Evolutionary conservation across 1,139 yeast species (phyloP), one percentile per base, ranked within the genome.

Genomic region (Kurtzmaniella natalensis): DNA sequence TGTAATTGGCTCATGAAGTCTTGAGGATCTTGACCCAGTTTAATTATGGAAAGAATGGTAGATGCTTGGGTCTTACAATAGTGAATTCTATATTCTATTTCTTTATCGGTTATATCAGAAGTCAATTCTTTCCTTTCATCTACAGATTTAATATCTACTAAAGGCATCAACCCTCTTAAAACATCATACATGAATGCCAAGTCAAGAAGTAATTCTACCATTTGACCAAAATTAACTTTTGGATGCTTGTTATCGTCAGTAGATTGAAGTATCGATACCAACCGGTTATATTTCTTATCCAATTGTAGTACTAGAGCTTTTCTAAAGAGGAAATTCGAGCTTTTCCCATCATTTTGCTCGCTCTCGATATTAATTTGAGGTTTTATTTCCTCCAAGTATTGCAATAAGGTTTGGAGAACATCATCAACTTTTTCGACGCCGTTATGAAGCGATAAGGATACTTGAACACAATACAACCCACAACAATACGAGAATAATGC

Each of bases 31-130:
- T 42, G 37, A 1, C 51, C 53, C 30, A 41, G 31, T 28, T 46
- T 47, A 11, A 48, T 35, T 18, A 46, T 34, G 7, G 32, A 19
- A 6, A 44, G 11, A 6, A 50, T 48, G 14, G 49, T 36, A 3
- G 30, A 16, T 2, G 42, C 38, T 15, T 49, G 53, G 25, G 45
- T 45, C 18, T 47, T 41, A 28, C 53, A 48, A 43, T 46, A 48
- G 14, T 37, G 35, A 3, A 49, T 42, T 30, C 46, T 46, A 6
- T 37, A 27, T 7, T 24, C 29, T 9, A 41, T 26, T 11, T 14
- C 25, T 7, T n/a, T 16, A 22, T 36, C 39, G 28, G 30, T 5
- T 8, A 19, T 3, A 7, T 33, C 22, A 6, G 10, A 11, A n/a
- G n/a, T n/a, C 11, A 28, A 19, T 11, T 28, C 13, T 3, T 5